Conservation (phyloP, 176 grass and related monocot genomes). For the Neostapfia colusana region DNA sequence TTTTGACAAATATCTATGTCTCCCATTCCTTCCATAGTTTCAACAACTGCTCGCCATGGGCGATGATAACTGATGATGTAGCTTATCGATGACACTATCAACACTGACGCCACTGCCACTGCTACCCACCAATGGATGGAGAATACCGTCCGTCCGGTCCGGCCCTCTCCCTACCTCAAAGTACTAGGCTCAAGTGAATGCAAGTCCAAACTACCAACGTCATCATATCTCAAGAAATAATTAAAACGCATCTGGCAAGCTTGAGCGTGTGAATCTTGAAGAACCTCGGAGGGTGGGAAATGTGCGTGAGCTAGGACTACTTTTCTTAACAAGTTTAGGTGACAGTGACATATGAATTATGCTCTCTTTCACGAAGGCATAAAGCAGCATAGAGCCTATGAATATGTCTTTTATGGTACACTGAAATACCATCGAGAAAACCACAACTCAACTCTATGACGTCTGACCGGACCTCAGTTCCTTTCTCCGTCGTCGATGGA, state of each 20-base stretch:
- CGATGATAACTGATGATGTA: background rate
- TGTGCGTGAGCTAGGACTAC: no score
- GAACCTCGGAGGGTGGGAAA: background rate
- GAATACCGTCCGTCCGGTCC: no score
- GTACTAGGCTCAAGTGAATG: background rate
- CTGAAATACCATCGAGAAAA: background rate
- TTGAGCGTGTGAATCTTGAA: background rate
- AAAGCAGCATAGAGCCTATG: background rate
- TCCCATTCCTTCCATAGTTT: background rate
- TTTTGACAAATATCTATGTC: background rate
- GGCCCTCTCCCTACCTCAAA: background rate
- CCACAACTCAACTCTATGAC: conserved; percentile 3
- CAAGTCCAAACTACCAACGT: background rate
- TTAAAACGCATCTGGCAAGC: background rate
- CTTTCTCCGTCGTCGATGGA: background rate
- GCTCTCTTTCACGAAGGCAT: background rate
- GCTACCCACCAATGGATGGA: background rate
- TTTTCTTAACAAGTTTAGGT: background rate
- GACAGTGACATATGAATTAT: background rate
- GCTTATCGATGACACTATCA: background rate
- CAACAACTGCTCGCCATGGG: background rate
- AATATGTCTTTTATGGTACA: background rate
- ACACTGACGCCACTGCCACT: background rate
- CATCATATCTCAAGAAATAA: background rate
- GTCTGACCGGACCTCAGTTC: background rate